phyloP scores from a whole-genome alignment of 768 basidiomycete species.

The Boletus barrowsii region DNA sequence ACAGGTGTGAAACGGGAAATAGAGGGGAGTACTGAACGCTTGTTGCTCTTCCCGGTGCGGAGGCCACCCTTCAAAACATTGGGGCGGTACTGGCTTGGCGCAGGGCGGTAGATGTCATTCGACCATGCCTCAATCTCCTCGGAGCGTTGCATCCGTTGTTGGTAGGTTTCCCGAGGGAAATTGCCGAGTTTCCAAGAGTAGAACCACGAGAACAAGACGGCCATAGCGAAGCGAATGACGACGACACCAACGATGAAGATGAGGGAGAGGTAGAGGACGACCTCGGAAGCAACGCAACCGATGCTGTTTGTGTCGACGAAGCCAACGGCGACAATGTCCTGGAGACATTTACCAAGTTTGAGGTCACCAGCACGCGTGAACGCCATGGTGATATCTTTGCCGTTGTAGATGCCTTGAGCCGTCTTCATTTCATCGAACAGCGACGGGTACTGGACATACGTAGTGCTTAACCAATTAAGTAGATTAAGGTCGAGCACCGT shows the following conservation, averaged over 20 bases:
- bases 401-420: slow-evolving; percentile 69
- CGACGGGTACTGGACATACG: slow-evolving; percentile 78
- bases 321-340: slow-evolving; percentile 84
- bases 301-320: slow-evolving; percentile 94
- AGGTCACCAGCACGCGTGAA: slow-evolving; percentile 71
- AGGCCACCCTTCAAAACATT: slow-evolving; percentile 78
- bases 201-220: slow-evolving; percentile 97
- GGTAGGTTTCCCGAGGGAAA: slow-evolving; percentile 90
- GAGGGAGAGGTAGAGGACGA: slow-evolving; percentile 93
- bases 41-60: slow-evolving; percentile 45
- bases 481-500: slow-evolving; percentile 85
- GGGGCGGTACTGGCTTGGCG: slow-evolving; percentile 87
- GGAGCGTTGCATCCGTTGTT: slow-evolving; percentile 85
- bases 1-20: slow-evolving; percentile 73
- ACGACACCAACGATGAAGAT: slow-evolving; percentile 98
- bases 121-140: slow-evolving; percentile 96
- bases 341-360: slow-evolving; percentile 72
- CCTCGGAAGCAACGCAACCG: slow-evolving; percentile 92
- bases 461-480: slow-evolving; percentile 77
- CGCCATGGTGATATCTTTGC: slow-evolving; percentile 85
- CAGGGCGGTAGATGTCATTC: slow-evolving; percentile 90
- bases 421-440: slow-evolving; percentile 77
- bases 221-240: slow-evolving; percentile 92
- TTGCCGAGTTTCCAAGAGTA: slow-evolving; percentile 93
- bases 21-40: slow-evolving; percentile 62